Evolutionary conservation across 179 eudicot species (phyloP), one percentile per base, ranked within the genome.

Genomic region (Drosera spatulata): DNA sequence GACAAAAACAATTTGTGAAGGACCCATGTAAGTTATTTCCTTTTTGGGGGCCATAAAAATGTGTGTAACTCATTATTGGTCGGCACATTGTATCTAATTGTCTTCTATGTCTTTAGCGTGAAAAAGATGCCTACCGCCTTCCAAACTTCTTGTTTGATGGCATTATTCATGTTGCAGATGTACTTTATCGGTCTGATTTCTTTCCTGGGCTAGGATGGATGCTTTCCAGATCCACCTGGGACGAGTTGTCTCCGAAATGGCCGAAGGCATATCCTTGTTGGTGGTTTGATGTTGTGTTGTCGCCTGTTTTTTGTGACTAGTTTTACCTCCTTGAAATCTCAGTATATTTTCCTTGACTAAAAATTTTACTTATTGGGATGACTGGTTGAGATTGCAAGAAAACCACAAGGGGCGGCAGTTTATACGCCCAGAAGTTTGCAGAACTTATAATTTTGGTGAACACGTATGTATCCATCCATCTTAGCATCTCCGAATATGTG

Each of bases 201-300:
- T 93, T 93, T 73, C 96, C 99, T 73, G 99, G 99, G 68, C 99
- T 93, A 76, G 99, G 99, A 61, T 93, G 99, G 99, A 93, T 93
- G 99, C 71, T 93, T 54, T 69, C 95, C 37, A 84, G 62, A 64
- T 68, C 87, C 66, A 89, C 85, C 22, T 93, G 99, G 99, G 90
- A 84, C 75, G 99, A 93, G 67, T 70, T 93, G 60, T 86, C 99
- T 48, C 99, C 95, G 44, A 93, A 93, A 78, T 93, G 99, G 99
- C 99, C 99, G 6, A 93, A 89, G 79, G 99, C 99, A 93, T 93
- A 93, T 93, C 99, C 99, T 93, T 88, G 55, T 63, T 56, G 61
- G 22, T 64, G 47, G 61, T 48, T 9, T 63, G 33, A 22, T 22
- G 33, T 22, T 22, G 33, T 50, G 50, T 14, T 62, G 72, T 58